Evolutionary conservation across 1,284 basidiomycete genomes (phyloP), one percentile per base, ranked within the genome.

Genomic region (Lentinula novae-zelandiae): DNA sequence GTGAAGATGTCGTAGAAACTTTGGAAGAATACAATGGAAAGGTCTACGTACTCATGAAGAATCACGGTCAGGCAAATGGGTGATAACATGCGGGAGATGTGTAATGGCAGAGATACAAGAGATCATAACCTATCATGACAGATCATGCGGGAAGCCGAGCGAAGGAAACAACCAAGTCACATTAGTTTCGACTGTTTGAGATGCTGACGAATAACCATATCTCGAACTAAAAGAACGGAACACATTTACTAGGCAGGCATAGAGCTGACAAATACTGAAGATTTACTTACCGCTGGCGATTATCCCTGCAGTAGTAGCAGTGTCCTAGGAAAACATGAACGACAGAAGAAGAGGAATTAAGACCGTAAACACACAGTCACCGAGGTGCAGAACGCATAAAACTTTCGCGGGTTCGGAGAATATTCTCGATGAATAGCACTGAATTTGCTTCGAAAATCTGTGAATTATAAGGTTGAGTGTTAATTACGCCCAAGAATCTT

Each of bases 371-470:
- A 55, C 64, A 87, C 86, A 57, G 89, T 92, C 39, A 92, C 88
- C 17, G 86, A 89, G 15, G 90, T 92, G 66, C 84, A 87, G 69
- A 90, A 91, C 2, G 86, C 86, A 67, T 92, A 92, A 66, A 91
- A 92, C 68, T 89, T 90, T 58, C 90, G 78, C 51, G 89, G 87
- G 42, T 78, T 78, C 1, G 87, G 88, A 8, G 89, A 91, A 69
- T 89, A 86, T 70, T 91, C 87, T 63, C 89, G 76, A 67, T 90
- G 88, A 51, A 92, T 91, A 10, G 87, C 89, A 63, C 80, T 85
- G 66, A 92, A 92, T 69, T 92, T 92, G 66, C 85, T 80, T 58
- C 82, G 78, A 64, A 92, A 84, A 71, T 90, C 90, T 91, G 65
- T 9, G 53, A 60, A 27, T 57, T 61, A 27, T 53, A 60, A 56